phyloP scores from a whole-genome alignment of 495 filamentous ascomycete species.

The Penicillium antarcticum region DNA sequence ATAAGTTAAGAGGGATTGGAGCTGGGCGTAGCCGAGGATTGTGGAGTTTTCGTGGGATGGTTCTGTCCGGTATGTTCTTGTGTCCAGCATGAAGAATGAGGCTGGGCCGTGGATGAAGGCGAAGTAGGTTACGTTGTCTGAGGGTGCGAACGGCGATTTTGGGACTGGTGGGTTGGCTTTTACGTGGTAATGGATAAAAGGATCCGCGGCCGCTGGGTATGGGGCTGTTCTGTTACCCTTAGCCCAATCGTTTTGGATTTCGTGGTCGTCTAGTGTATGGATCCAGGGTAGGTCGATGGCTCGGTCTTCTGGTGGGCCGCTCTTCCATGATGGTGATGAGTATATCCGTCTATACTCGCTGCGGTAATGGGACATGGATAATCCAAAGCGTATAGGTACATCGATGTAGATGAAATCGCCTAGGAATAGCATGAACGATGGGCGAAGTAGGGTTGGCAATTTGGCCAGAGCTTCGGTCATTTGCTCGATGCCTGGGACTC shows the following conservation, averaged over 20 bases:
- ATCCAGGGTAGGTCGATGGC: conserved; percentile 80
- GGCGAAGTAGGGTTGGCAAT: conserved; percentile 55
- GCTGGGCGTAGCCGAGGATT: conserved; percentile 81
- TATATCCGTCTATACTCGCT: conserved; percentile 92
- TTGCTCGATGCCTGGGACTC: conserved; percentile 72
- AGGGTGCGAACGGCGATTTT: conserved; percentile 34
- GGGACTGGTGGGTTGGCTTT: conserved; percentile 73
- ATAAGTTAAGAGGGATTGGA: conserved; percentile 74
- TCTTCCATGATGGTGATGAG: conserved; percentile 82
- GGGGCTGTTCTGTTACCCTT: conserved; percentile 65
- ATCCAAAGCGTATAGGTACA: conserved; percentile 76
- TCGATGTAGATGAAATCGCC: conserved; percentile 99
- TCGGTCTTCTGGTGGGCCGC: conserved; percentile 38
- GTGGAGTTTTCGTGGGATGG: conserved; percentile 63
- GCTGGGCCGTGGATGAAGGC: conserved; percentile 85
- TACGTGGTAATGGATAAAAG: conserved; percentile 82
- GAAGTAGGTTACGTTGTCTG: conserved; percentile 70
- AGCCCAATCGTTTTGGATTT: conserved; percentile 91
- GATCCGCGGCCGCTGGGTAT: conserved; percentile 74
- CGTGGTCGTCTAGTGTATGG: conserved; percentile 93
- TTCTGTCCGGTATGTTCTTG: conserved; percentile 76
- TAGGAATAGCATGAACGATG: conserved; percentile 93
- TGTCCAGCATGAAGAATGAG: conserved; percentile 92
- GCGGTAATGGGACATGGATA: conserved; percentile 69
- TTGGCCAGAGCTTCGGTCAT: conserved; percentile 55